phyloP scores from a whole-genome alignment of 257 asterid genomes.

The Petunia secreta region DNA sequence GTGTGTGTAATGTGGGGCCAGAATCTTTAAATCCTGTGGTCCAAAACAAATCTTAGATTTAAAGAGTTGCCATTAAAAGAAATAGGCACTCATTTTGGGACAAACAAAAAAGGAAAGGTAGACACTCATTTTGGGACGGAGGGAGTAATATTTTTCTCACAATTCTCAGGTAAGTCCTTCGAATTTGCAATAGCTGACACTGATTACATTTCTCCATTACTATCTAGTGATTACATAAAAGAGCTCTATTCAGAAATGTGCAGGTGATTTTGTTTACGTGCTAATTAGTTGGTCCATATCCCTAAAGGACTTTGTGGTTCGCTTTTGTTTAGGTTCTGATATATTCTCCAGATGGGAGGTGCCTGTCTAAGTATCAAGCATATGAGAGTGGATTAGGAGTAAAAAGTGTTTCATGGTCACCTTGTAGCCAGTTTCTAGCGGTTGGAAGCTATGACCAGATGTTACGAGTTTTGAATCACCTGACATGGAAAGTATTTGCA shows the following conservation, averaged over 20 bases:
- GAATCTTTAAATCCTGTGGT: too few relatives aligned
- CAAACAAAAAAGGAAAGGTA: too few relatives aligned
- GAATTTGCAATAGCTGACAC: too few relatives aligned
- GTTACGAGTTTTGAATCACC: slow-evolving; percentile 94
- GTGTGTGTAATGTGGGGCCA: too few relatives aligned
- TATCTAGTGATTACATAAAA: background rate
- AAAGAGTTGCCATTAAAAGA: too few relatives aligned
- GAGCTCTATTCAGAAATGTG: background rate
- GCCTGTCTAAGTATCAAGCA: slow-evolving; percentile 94
- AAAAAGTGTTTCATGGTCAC: slow-evolving; percentile 96
- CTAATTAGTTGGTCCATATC: slow-evolving; percentile 13
- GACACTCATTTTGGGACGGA: too few relatives aligned
- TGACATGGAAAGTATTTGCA: slow-evolving; percentile 99
- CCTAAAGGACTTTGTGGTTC: slow-evolving; percentile 27
- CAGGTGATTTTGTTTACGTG: background rate
- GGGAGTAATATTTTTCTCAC: too few relatives aligned
- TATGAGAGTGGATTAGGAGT: slow-evolving; percentile 97
- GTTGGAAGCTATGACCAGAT: slow-evolving; percentile 99
- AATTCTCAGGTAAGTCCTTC: too few relatives aligned
- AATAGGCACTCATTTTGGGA: too few relatives aligned
- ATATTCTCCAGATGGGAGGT: slow-evolving; percentile 97
- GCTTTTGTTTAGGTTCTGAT: slow-evolving; percentile 67
- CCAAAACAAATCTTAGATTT: too few relatives aligned
- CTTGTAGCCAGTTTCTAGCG: slow-evolving; percentile 95
- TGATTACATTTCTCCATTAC: slow-evolving; percentile 8